Conservation (phyloP, 2,329 filamentous ascomycete species). For the Phialophora verrucosa region DNA sequence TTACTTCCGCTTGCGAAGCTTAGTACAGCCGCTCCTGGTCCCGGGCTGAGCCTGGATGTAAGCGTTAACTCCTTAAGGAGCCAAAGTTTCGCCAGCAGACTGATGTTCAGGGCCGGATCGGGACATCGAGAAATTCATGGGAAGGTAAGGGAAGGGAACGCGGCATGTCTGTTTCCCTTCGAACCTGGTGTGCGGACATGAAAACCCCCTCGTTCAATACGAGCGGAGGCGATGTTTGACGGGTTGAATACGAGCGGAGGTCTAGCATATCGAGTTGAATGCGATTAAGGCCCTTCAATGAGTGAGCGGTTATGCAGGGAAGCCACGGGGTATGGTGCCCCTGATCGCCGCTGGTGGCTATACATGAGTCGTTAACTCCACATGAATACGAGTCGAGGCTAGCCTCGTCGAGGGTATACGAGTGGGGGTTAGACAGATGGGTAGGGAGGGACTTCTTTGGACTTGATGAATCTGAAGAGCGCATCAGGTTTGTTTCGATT, state of each 20-base stretch:
- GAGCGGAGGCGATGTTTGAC: slow-evolving; percentile 3
- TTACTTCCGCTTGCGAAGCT: not conserved
- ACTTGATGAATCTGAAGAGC: too few species aligned
- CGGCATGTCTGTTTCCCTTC: not conserved
- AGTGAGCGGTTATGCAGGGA: not conserved
- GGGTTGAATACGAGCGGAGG: not conserved
- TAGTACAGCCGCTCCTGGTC: too few species aligned
- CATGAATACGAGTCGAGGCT: slow-evolving; percentile 7
- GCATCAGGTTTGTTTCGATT: too few species aligned
- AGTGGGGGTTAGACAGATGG: not conserved
- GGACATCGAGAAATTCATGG: not conserved
- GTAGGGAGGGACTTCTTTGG: not conserved
- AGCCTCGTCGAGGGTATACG: slow-evolving; percentile 6
- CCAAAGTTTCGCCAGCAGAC: too few species aligned
- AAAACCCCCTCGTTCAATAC: not conserved
- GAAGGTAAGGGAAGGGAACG: not conserved
- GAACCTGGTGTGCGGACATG: not conserved
- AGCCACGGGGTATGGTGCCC: not conserved
- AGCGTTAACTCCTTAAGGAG: not conserved
- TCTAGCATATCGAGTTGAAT: not conserved
- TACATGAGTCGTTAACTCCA: not conserved
- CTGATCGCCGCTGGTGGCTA: not conserved
- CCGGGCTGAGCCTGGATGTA: not conserved
- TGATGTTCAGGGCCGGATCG: not conserved
- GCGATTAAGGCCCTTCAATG: not conserved